Evolutionary conservation across 1,139 yeast species (phyloP), one percentile per base, ranked within the genome.

Genomic region (Yamadazyma buinensis): DNA sequence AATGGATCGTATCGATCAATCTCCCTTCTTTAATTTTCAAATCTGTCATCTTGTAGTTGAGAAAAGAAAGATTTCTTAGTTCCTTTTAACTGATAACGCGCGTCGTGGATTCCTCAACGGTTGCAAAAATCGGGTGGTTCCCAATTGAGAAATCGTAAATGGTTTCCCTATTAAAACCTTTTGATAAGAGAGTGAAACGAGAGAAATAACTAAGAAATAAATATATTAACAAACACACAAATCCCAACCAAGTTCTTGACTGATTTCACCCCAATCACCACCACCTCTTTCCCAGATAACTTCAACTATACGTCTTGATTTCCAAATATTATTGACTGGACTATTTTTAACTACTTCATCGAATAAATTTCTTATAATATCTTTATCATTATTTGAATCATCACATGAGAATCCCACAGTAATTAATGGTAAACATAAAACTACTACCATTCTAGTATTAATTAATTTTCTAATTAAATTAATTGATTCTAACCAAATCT

Each of bases 1-100:
- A 67, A 51, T 80, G 84, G 42, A 80, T 77, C 12, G 84, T 78
- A 14, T 67, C 38, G 12, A 53, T 37, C 13, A 52, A 43, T 35
- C 57, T 46, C 13, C 47, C 47, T 29, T 44, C 38, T 15, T 42
- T 42, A 12, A 44, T 41, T 19, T 33, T 42, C 25, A 44, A 35
- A 5, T n/a, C n/a, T n/a, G n/a, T n/a, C n/a, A n/a, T n/a, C n/a
- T n/a, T n/a, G n/a, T n/a, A n/a, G n/a, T n/a, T n/a, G n/a, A n/a
- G n/a, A n/a, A n/a, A n/a, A n/a, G n/a, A n/a, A n/a, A n/a, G n/a
- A n/a, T n/a, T n/a, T n/a, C n/a, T n/a, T n/a, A n/a, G n/a, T n/a
- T n/a, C n/a, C n/a, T n/a, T n/a, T n/a, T n/a, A n/a, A n/a, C n/a
- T n/a, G n/a, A n/a, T n/a, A n/a, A n/a, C n/a, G n/a, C n/a, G n/a